Percentiles rank a stretch among this genome's conserved stretches.
Conservation (phyloP, 2,329 filamentous ascomycete genomes). For the Zymoseptoria tritici region DNA sequence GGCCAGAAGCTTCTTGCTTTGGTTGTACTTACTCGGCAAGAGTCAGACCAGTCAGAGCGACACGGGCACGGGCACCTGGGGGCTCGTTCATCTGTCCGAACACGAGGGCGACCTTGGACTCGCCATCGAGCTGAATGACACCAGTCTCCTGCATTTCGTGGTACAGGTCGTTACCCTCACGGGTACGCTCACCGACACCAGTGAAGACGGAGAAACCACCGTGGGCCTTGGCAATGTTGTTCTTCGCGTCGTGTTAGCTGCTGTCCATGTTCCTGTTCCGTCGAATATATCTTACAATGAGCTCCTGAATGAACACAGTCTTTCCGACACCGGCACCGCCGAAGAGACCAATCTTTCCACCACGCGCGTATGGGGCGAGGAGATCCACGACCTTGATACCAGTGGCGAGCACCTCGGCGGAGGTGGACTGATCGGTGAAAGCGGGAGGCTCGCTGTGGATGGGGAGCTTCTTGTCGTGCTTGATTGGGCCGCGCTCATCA, state of each 20-base stretch:
- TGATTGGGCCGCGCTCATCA: conserved; percentile 98
- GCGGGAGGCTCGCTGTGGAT: conserved; percentile 91
- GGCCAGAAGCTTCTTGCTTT: conserved; percentile 28
- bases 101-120: conserved; percentile 98
- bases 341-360: conserved; percentile 99
- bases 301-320: conserved; percentile 99
- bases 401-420: conserved; percentile 92
- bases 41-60: conserved; percentile 83
- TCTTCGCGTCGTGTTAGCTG: conserved; percentile 44
- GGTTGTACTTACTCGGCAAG: conserved; percentile 71
- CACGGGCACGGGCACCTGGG: conserved; percentile 98
- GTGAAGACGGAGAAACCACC: conserved; percentile 99
- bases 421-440: conserved; percentile 93
- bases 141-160: conserved; percentile 99
- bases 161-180: conserved; percentile 99
- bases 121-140: conserved; percentile 98
- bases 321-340: conserved; percentile 99
- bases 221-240: conserved; percentile 99
- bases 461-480: conserved; percentile 75
- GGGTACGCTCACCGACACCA: conserved; percentile 99
- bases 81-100: conserved; percentile 99
- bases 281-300: conserved; percentile 61
- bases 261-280: not conserved
- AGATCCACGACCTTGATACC: conserved; percentile 99
- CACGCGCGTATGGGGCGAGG: conserved; percentile 97